phyloP scores from a whole-genome alignment of 139 green algal species.

The Chlorella sp. region DNA sequence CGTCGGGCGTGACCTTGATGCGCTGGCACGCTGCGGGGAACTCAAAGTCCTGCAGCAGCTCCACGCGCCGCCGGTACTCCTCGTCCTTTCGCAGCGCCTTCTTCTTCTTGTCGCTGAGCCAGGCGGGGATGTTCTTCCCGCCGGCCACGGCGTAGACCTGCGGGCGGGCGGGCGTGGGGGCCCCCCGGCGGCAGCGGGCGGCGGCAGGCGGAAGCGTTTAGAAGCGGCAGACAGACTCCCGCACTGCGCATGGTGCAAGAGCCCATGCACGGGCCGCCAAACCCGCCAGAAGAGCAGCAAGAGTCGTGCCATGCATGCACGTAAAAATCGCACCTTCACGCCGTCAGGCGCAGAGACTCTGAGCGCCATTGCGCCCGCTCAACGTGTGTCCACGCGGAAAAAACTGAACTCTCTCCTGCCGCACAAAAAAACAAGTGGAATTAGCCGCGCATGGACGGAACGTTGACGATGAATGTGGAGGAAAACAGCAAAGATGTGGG shows the following conservation, averaged over 20 bases:
- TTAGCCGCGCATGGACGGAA: too few species aligned
- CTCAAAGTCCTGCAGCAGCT: conserved; percentile 72
- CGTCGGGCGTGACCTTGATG: conserved; percentile 87
- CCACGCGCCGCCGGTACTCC: conserved; percentile 57
- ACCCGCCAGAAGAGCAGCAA: not conserved
- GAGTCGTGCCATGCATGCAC: not conserved
- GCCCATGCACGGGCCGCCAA: not conserved
- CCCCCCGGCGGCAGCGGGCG: not conserved
- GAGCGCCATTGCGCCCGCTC: conserved; percentile 67
- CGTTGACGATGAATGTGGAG: too few species aligned
- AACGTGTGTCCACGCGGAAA: too few species aligned
- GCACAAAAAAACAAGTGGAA: too few species aligned
- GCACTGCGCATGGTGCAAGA: not conserved
- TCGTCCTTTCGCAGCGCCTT: conserved; percentile 82
- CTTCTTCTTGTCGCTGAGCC: conserved; percentile 90
- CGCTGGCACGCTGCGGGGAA: conserved; percentile 85
- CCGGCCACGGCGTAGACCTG: conserved; percentile 93
- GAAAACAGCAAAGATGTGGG: too few species aligned
- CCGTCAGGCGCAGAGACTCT: conserved; percentile 89
- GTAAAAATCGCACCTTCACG: conserved; percentile 76
- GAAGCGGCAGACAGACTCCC: not conserved
- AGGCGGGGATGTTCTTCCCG: conserved; percentile 85
- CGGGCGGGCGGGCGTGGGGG: not conserved
- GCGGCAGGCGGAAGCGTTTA: not conserved
- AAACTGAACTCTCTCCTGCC: too few species aligned